These are phyloP conservation scores for Bertia moriformis DNA, from an alignment of 2,329 filamentous ascomycete species.

Conservation along the genomic window DNA sequence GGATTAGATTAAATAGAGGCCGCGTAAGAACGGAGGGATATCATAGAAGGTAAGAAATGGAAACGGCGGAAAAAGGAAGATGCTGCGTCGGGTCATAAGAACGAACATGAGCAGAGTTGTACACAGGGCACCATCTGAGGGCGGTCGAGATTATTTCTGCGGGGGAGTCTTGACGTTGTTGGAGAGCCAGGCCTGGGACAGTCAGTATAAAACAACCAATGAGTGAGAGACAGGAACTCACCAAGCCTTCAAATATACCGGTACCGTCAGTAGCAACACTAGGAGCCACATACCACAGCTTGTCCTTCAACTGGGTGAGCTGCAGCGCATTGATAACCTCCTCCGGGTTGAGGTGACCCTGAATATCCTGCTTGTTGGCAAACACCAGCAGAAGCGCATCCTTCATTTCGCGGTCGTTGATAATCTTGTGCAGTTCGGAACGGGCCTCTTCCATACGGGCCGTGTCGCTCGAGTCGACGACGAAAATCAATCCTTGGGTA, in stretches of 20 bases:
- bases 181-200: constrained; percentile 53
- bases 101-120: constrained; percentile 1
- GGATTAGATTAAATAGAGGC: no score
- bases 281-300: constrained; percentile 73
- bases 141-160: not conserved
- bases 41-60: not conserved
- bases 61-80: not conserved
- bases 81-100: constrained; percentile 1
- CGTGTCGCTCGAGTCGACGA: constrained; percentile 89
- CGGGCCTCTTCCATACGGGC: constrained; percentile 83
- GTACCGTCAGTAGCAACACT: constrained; percentile 72
- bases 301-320: constrained; percentile 65
- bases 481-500: constrained; percentile 96
- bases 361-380: constrained; percentile 96
- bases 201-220: constrained; percentile 6
- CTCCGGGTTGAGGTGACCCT: constrained; percentile 64
- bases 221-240: constrained; percentile 16
- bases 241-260: constrained; percentile 67
- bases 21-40: constrained; percentile 1
- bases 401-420: constrained; percentile 96
- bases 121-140: not conserved
- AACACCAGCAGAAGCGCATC: constrained; percentile 89
- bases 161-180: constrained; percentile 65
- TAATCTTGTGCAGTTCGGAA: constrained; percentile 88
- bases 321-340: constrained; percentile 68